Conservation (phyloP, 1,284 basidiomycete species). For the Melampsora americana region DNA sequence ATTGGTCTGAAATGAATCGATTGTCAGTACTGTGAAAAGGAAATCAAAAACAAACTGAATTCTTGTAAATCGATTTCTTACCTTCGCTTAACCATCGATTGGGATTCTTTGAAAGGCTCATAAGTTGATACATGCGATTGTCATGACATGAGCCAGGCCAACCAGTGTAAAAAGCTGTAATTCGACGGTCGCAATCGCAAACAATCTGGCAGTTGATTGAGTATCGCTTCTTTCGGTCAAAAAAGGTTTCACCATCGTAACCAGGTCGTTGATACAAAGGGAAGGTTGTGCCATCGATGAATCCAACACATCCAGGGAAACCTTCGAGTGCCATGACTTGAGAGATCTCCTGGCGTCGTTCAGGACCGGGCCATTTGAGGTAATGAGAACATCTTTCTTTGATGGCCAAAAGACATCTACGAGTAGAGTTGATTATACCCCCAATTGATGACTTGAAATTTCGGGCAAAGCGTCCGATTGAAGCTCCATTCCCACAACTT, state of each 20-base stretch:
- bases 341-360: not conserved
- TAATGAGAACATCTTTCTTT: not conserved
- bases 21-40: not conserved
- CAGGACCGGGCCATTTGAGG: not conserved
- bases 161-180: slow-evolving; percentile 1
- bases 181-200: slow-evolving; percentile 6
- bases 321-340: not conserved
- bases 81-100: not conserved
- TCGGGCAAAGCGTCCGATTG: not conserved
- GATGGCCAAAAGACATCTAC: not conserved
- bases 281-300: not conserved
- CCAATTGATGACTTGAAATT: not conserved
- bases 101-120: not conserved
- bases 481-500: slow-evolving; percentile 21
- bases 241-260: slow-evolving; percentile 12
- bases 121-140: not conserved
- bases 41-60: not conserved
- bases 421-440: not conserved
- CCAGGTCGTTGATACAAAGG: slow-evolving; percentile 15
- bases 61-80: not conserved
- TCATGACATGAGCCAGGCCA: slow-evolving; percentile 23
- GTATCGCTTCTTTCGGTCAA: slow-evolving; percentile 5
- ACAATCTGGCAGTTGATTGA: slow-evolving; percentile 8
- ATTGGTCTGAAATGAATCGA: slow-evolving; percentile 5
- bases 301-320: slow-evolving; percentile 15